Conservation (phyloP, 1,139 yeast genomes). For the Kazachstania sp. region DNA sequence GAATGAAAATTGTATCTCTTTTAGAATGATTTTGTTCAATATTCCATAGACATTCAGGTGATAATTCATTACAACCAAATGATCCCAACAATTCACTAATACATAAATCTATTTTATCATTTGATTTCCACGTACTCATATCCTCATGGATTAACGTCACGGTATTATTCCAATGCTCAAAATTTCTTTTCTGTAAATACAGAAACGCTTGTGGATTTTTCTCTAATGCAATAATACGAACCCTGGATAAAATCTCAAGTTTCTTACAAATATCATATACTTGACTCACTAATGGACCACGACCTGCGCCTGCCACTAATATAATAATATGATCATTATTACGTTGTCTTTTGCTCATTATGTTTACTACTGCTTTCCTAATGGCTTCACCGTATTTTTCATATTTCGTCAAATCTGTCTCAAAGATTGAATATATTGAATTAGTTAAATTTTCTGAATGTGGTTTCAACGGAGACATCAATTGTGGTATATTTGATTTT, state of each 20-base stretch:
- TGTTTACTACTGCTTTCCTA: conserved; percentile 44
- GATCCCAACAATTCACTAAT: conserved; percentile 82
- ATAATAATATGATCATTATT: conserved; percentile 29
- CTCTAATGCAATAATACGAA: conserved; percentile 52
- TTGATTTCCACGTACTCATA: conserved; percentile 43
- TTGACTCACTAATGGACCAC: conserved; percentile 67
- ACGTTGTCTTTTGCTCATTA: conserved; percentile 10
- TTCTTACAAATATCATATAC: conserved; percentile 38
- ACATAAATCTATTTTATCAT: conserved; percentile 43
- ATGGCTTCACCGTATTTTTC: conserved; percentile 60
- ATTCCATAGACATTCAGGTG: conserved; percentile 62
- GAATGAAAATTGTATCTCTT: conserved; percentile 44
- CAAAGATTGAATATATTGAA: conserved; percentile 59
- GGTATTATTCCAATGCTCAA: conserved; percentile 36
- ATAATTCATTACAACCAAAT: conserved; percentile 82
- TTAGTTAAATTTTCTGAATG: conserved; percentile 47
- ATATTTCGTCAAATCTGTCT: conserved; percentile 61
- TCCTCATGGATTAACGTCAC: conserved; percentile 51
- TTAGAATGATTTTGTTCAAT: conserved; percentile 31
- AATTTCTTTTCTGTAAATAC: conserved; percentile 38
- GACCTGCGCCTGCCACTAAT: conserved; percentile 77
- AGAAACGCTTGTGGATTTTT: conserved; percentile 58
- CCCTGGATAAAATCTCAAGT: conserved; percentile 22
- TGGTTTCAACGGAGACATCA: conserved; percentile 63
- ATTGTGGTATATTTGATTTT: conserved; percentile 14